Evolutionary conservation across 1,284 basidiomycete species (phyloP).

Genomic region (Stygiomarasmius scandens): DNA sequence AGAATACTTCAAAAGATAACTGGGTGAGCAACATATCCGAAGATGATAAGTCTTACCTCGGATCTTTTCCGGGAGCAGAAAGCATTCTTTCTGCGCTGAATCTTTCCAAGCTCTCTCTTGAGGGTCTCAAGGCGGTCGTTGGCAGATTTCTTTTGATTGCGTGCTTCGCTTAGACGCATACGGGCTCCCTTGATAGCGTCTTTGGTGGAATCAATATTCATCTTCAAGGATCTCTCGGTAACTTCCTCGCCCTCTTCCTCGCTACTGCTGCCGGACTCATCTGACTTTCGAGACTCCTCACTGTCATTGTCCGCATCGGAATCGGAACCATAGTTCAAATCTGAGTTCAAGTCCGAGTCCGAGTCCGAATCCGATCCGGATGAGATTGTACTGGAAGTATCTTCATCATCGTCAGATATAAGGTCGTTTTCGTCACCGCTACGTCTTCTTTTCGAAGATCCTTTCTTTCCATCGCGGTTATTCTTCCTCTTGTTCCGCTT

Average conservation of each 20-base stretch:
- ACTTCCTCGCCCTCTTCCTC: slow-evolving; percentile 36
- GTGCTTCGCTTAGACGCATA: slow-evolving; percentile 38
- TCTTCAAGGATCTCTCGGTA: slow-evolving; percentile 48
- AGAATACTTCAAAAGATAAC: slow-evolving; percentile 52
- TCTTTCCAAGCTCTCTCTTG: slow-evolving; percentile 47
- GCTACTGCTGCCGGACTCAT: slow-evolving; percentile 26
- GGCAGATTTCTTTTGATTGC: slow-evolving; percentile 49
- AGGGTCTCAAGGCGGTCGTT: slow-evolving; percentile 45
- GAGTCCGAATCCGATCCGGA: slow-evolving; percentile 24
- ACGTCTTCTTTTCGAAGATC: slow-evolving; percentile 48
- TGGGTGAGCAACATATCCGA: too few relatives aligned
- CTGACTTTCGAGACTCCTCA: slow-evolving; percentile 24
- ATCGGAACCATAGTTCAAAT: slow-evolving; percentile 25
- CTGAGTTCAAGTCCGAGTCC: slow-evolving; percentile 24
- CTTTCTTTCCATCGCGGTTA: slow-evolving; percentile 37
- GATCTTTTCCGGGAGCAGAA: slow-evolving; percentile 62
- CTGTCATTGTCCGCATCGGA: slow-evolving; percentile 22
- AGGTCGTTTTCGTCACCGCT: slow-evolving; percentile 26
- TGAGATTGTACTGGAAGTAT: slow-evolving; percentile 25
- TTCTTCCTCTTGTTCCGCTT: slow-evolving; percentile 44
- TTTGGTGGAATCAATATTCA: slow-evolving; percentile 45
- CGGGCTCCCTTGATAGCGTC: slow-evolving; percentile 44
- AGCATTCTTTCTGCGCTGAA: slow-evolving; percentile 61
- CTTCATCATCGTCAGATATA: slow-evolving; percentile 24
- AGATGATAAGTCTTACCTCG: slow-evolving; percentile 38